Conservation (phyloP, 139 green algal genomes). For the Chlamydomonas urium region DNA sequence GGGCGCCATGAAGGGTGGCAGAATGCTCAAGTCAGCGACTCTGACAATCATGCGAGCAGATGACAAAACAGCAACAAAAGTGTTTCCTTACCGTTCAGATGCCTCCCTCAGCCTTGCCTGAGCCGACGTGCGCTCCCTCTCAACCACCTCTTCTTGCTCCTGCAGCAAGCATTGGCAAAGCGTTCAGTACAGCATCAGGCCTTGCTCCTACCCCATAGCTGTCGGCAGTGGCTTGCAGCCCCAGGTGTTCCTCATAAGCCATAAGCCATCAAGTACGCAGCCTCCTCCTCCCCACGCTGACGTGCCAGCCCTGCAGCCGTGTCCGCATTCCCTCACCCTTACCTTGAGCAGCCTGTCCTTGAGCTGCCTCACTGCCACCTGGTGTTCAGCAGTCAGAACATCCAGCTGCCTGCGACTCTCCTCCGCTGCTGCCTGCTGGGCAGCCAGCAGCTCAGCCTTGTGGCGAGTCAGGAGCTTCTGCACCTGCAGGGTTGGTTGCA, state of each 20-base stretch:
- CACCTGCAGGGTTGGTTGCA: conserved; percentile 20
- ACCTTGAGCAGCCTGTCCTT: conserved; percentile 24
- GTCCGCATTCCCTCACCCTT: background rate
- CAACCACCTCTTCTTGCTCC: conserved; percentile 48
- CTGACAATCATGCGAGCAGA: background rate
- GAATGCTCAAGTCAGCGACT: too few relatives aligned
- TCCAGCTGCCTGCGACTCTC: conserved; percentile 35
- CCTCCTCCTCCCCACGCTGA: too few relatives aligned
- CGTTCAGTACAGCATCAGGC: too few relatives aligned
- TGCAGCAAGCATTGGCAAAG: too few relatives aligned
- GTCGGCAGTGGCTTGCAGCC: too few relatives aligned
- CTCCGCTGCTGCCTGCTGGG: conserved; percentile 32
- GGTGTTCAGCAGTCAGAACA: conserved; percentile 27
- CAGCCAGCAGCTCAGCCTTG: conserved; percentile 39
- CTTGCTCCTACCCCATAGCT: too few relatives aligned
- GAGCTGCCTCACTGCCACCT: conserved; percentile 25
- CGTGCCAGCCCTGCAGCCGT: too few relatives aligned
- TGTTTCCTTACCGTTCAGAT: conserved; percentile 42
- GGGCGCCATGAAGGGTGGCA: too few relatives aligned
- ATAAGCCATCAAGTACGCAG: too few relatives aligned
- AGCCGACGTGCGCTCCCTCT: conserved; percentile 40
- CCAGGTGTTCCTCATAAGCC: too few relatives aligned
- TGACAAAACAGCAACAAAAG: background rate
- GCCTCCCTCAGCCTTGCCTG: conserved; percentile 37
- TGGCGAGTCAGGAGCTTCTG: conserved; percentile 48